Evolutionary conservation across 257 asterid species (phyloP).

Genomic region (Solanum chaucha): DNA sequence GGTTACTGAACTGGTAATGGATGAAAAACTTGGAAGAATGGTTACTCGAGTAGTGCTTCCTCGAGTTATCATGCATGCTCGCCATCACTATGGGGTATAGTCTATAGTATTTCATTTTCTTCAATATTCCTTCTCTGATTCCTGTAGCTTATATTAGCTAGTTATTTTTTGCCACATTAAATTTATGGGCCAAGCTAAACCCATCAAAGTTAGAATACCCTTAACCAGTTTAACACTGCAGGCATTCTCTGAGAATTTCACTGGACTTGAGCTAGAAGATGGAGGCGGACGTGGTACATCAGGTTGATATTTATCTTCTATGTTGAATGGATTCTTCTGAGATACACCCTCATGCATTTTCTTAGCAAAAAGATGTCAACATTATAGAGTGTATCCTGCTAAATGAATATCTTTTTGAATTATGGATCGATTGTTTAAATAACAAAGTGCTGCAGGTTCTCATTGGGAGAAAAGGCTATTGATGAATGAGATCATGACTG

Average conservation of each 20-base stretch:
- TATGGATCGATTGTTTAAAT: not conserved
- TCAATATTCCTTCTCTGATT: not conserved
- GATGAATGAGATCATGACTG: constrained; percentile 97
- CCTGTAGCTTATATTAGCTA: not conserved
- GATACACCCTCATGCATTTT: not conserved
- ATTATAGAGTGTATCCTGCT: not conserved
- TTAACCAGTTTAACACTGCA: constrained; percentile 15
- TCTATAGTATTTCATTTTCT: not conserved
- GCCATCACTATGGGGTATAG: constrained; percentile 78
- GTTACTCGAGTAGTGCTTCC: constrained; percentile 92
- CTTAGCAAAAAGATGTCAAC: not conserved
- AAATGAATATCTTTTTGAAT: not conserved
- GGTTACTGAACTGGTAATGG: constrained; percentile 77
- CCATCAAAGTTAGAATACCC: not conserved
- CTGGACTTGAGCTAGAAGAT: constrained; percentile 96
- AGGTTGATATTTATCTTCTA: constrained; percentile 29
- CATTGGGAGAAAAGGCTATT: constrained; percentile 97
- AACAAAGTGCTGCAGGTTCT: constrained; percentile 49
- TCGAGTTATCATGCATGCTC: constrained; percentile 87
- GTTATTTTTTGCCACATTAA: not conserved
- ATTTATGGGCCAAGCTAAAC: not conserved
- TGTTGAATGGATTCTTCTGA: not conserved
- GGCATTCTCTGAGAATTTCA: constrained; percentile 90
- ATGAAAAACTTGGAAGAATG: constrained; percentile 75
- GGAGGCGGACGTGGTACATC: constrained; percentile 99